Evolutionary conservation across 345 rosid species (phyloP).

Genomic region (Balakata baccata): DNA sequence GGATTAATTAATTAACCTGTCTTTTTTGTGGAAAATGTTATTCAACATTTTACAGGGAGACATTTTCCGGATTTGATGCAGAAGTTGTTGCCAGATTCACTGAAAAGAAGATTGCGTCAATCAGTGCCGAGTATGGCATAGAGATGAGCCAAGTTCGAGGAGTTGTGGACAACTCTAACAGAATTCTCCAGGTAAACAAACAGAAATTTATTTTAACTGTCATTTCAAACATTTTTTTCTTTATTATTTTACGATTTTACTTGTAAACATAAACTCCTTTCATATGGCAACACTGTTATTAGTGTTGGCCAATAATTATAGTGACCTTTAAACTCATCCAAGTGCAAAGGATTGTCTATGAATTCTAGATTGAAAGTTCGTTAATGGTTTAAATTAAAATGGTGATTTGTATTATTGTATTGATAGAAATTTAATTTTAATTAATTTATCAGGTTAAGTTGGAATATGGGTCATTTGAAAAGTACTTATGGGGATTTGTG

Average conservation of each 20-base stretch:
- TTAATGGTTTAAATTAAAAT: neutral
- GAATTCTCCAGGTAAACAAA: conserved; percentile 47
- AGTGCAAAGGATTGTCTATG: no score
- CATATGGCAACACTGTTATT: no score
- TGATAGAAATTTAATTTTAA: neutral
- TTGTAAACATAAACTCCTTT: neutral
- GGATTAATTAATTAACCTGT: neutral
- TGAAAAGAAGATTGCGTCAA: conserved; percentile 50
- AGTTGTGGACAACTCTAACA: conserved; percentile 47
- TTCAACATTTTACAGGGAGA: conserved; percentile 38
- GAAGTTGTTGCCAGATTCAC: conserved; percentile 43
- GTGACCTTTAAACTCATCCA: no score
- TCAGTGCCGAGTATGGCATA: conserved; percentile 42
- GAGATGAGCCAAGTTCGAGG: conserved; percentile 54
- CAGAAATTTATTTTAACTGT: no score
- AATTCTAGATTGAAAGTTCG: no score
- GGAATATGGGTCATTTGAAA: conserved; percentile 52
- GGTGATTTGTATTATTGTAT: neutral
- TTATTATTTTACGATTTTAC: no score
- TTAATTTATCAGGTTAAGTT: conserved; percentile 38
- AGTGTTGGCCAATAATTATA: no score
- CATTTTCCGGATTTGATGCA: conserved; percentile 56
- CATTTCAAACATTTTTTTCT: no score
- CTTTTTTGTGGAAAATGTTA: neutral
- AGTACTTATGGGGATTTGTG: conserved; percentile 61